Percentiles rank a stretch among this genome's conserved stretches.
Evolutionary conservation across 2,329 filamentous ascomycete species (phyloP).

Genomic region (Neofusicoccum kwambonambiense): DNA sequence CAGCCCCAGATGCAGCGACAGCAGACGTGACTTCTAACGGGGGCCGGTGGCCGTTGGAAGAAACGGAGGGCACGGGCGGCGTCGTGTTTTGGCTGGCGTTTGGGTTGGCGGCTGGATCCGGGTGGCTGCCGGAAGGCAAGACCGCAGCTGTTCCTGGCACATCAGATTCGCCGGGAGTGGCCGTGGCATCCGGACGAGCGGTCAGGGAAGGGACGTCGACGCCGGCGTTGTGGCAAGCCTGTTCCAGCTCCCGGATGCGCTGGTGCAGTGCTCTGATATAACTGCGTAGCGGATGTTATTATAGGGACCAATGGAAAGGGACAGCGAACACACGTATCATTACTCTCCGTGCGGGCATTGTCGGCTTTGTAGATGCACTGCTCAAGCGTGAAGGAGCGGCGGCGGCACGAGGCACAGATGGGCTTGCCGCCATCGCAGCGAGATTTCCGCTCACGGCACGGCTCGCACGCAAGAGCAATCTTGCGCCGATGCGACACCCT

Average conservation of each 20-base stretch:
- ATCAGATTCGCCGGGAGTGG: background rate
- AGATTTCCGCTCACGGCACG: background rate
- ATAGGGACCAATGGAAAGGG: fast-evolving
- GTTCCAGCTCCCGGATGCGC: background rate
- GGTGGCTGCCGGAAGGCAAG: background rate
- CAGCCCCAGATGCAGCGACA: too few relatives aligned
- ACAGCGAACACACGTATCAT: background rate
- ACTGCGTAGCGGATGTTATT: background rate
- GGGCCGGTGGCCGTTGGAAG: too few relatives aligned
- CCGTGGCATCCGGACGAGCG: background rate
- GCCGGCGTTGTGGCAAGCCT: background rate
- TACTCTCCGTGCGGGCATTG: background rate
- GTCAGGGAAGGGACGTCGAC: background rate
- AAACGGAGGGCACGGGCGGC: background rate
- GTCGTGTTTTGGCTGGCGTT: background rate
- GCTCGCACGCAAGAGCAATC: background rate
- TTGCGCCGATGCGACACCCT: background rate
- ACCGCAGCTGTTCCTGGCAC: background rate
- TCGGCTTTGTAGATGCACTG: background rate
- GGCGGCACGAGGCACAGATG: background rate
- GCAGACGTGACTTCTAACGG: too few relatives aligned
- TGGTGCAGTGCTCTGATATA: background rate
- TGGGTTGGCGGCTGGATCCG: too few relatives aligned
- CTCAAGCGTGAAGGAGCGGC: background rate
- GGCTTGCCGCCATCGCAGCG: background rate